Conservation (phyloP, 2,329 filamentous ascomycete genomes). For the Calonectria pteridis region DNA sequence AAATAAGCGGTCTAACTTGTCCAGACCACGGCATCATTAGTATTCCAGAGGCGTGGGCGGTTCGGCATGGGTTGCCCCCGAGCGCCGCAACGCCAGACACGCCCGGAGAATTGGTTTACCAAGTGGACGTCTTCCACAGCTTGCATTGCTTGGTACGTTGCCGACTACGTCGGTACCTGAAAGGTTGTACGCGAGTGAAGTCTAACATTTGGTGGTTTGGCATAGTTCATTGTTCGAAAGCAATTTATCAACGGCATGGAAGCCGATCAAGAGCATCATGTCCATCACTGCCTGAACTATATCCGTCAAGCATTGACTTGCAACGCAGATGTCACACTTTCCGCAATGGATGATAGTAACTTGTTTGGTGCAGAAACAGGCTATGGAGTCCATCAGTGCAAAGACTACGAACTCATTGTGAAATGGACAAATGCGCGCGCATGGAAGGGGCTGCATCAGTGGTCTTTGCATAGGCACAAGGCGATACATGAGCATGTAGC, state of each 20-base stretch:
- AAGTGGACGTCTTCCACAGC: not conserved
- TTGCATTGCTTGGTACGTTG: not conserved
- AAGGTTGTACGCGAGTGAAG: not conserved
- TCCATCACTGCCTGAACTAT: not conserved
- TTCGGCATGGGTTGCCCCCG: not conserved
- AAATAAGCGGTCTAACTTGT: not conserved
- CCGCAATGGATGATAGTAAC: not conserved
- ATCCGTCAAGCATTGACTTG: not conserved
- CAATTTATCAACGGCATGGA: not conserved
- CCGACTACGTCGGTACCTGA: not conserved
- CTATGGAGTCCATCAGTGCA: not conserved
- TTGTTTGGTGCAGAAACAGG: not conserved
- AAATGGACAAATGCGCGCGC: not conserved
- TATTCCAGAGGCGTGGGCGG: not conserved
- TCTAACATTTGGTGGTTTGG: not conserved
- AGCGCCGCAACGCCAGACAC: not conserved
- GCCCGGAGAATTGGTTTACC: not conserved
- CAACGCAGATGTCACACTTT: not conserved
- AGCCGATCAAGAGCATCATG: not conserved
- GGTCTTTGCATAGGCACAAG: not conserved
- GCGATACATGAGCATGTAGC: not conserved
- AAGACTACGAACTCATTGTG: not conserved
- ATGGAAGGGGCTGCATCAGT: not conserved
- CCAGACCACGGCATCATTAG: not conserved
- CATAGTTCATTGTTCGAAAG: not conserved